Base-by-base conservation (phyloP, 163 green algal species). In the Coccomyxa subellipsoidea region DNA sequence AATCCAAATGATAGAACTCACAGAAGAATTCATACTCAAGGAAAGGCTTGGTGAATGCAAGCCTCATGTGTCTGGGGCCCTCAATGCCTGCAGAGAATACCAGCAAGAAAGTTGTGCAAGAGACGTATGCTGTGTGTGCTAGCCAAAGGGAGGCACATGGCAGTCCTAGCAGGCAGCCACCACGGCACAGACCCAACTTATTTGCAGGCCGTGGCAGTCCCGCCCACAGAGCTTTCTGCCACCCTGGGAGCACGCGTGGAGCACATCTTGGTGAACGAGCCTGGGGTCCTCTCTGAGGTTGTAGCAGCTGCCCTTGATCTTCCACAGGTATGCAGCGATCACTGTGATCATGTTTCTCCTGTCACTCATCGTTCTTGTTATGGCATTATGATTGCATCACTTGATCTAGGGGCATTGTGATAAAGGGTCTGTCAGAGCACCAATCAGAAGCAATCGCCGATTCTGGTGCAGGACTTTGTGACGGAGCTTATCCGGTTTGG, bases 401-500 rank as follows among this genome's bases (percentile, higher is more conserved):
- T 23, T 80, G 76, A 12, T 39, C 18, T 70, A 25, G 76, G 73
- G 35, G 34, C 47, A n/a, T n/a, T n/a, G n/a, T n/a, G n/a, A n/a
- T n/a, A n/a, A n/a, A n/a, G n/a, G n/a, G n/a, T n/a, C n/a, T n/a
- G n/a, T n/a, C n/a, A n/a, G n/a, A n/a, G n/a, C n/a, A n/a, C n/a
- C n/a, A n/a, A n/a, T n/a, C n/a, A n/a, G n/a, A n/a, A n/a, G n/a
- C n/a, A n/a, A n/a, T n/a, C n/a, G n/a, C n/a, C 47, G 6, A 1
- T 73, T 8, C 18, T 32, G 6, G 25, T 79, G 31, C 84, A 90
- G 86, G 79, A 79, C 5, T 81, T 85, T 37, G 54, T 82, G 4
- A 25, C 79, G 18, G 77, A 85, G 73, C 86, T 96, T 35, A 84
- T 96, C 25, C 85, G 84, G 36, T 94, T 95, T 80, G 92, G 92